phyloP scores from a whole-genome alignment of 495 filamentous ascomycete species.

The Trypethelium eluteriae region DNA sequence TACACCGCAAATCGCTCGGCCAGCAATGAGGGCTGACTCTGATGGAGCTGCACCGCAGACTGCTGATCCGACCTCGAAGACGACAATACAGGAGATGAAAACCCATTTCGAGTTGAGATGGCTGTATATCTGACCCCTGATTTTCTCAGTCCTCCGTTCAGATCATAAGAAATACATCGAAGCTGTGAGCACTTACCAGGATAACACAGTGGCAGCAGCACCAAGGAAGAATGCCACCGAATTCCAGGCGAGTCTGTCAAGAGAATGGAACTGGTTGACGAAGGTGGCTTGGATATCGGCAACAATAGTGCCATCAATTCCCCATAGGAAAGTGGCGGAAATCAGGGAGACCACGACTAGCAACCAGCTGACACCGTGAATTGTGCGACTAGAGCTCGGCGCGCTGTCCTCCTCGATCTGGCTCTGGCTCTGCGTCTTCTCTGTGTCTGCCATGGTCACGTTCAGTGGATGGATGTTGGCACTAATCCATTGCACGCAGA shows the following conservation, averaged over 20 bases:
- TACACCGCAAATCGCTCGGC: constrained; percentile 32
- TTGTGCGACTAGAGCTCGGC: neutral
- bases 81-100: constrained; percentile 23
- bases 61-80: constrained; percentile 36
- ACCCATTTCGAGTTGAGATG: constrained; percentile 34
- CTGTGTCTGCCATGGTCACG: neutral
- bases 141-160: neutral
- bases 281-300: constrained; percentile 37
- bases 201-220: constrained; percentile 23
- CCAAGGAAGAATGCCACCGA: constrained; percentile 29
- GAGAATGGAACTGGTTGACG: constrained; percentile 24
- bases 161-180: neutral
- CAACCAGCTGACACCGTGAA: neutral
- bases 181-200: neutral
- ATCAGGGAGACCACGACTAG: constrained; percentile 2
- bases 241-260: constrained; percentile 29
- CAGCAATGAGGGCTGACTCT: constrained; percentile 33
- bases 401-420: neutral
- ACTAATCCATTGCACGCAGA: neutral
- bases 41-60: constrained; percentile 33
- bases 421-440: neutral
- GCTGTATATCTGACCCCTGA: constrained; percentile 18
- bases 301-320: constrained; percentile 39
- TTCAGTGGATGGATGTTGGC: neutral
- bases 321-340: constrained; percentile 30